Base-by-base conservation (phyloP, 2,329 filamentous ascomycete genomes). In the Scolecobasidium constrictum region DNA sequence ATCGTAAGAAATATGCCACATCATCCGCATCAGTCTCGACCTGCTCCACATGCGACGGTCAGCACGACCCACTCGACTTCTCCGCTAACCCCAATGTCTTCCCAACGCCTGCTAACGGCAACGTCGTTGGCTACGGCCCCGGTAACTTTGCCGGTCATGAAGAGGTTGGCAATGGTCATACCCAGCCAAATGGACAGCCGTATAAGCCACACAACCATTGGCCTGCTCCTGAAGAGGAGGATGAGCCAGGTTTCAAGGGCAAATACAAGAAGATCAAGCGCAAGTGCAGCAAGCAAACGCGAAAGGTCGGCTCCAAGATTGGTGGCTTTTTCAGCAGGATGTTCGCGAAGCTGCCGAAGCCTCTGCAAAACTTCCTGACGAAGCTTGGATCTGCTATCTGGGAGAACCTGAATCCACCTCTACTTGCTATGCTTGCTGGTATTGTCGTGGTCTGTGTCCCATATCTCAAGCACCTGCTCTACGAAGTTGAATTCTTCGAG, bases 381-480 rank as follows among this genome's bases (percentile, higher is more conserved):
- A 64, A 59, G 18, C 48, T 65, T 73, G 59, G 48, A 81, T 85
- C 52, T 63, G 64, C 38, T 87, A 87, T 41, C 59, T 88, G 11
- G 83, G 83, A 84, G 38, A 94, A 95, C 61, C 96, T 98, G 90
- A 96, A 96, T 63, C 90, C 92, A 34, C 92, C 92, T 1, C 78
- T 98, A 19, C 96, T 88, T 87, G 88, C 92, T 21, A 96, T 98
- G 92, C 68, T 96, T 23, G 69, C 80, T 31, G 86, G 92, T n/a
- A 81, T 96, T 36, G 65, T 94, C 40, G 84, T 98, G 4, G 92
- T 92, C 3, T 94, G 87, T 1, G 76, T 95, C 4, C 92, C 92
- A 0, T 57, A 68, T 1, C 73, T 98, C 5, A 90, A 98, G 60
- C 69, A 72, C 33, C 66, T 92, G 15, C 95, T 98, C 67, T 98